These are phyloP conservation scores for Corylus americana DNA, from an alignment of 306 rosid genomes.

Conservation along the genomic window DNA sequence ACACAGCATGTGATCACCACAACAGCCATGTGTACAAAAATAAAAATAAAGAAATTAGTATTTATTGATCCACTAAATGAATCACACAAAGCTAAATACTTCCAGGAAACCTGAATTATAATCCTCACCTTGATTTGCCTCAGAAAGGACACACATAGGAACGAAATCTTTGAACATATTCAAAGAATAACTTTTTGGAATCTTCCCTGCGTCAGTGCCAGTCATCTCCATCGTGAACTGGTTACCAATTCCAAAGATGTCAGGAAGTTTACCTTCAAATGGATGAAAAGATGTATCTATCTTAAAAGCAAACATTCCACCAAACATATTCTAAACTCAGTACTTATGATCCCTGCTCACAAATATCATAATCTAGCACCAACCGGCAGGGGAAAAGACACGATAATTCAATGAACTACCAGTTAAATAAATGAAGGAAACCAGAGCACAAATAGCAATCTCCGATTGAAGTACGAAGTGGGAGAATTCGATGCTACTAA, in stretches of 20 bases:
- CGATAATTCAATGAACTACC: background rate
- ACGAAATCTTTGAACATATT: conserved; percentile 91
- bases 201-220: conserved; percentile 54
- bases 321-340: background rate
- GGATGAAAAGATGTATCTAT: background rate
- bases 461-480: background rate
- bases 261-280: conserved; percentile 16
- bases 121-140: conserved; percentile 79
- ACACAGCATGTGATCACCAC: background rate
- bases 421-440: background rate
- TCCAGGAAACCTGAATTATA: background rate
- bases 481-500: background rate
- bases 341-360: background rate
- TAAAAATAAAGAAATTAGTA: background rate
- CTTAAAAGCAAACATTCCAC: conserved; percentile 2
- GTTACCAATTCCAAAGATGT: conserved; percentile 18
- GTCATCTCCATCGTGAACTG: conserved; percentile 98
- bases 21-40: background rate
- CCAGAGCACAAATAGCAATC: background rate
- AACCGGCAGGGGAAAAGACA: background rate
- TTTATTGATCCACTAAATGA: background rate
- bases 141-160: conserved; percentile 93
- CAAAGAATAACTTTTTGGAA: conserved; percentile 71
- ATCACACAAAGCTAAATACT: background rate
- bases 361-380: background rate